phyloP scores from a whole-genome alignment of 2,329 filamentous ascomycete species.

The Phymatotrichopsis omnivora region DNA sequence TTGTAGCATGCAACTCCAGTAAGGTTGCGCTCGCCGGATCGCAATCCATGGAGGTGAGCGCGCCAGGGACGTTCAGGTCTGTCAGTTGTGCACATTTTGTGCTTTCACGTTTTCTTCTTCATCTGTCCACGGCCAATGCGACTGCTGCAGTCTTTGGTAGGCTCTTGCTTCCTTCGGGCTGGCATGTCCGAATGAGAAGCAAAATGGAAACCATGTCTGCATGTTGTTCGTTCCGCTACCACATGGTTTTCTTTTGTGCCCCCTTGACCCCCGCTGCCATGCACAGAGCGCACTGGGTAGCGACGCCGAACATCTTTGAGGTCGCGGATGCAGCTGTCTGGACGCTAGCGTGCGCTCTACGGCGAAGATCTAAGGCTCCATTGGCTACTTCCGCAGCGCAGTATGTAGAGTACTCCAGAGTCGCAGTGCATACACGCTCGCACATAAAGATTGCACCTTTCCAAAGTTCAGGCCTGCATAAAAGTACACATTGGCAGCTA shows the following conservation, averaged over 20 bases:
- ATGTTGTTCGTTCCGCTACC: slow-evolving; percentile 25
- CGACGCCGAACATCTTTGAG: slow-evolving; percentile 22
- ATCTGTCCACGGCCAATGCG: not conserved
- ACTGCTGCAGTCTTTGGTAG: slow-evolving; percentile 12
- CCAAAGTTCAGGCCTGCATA: slow-evolving; percentile 17
- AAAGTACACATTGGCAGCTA: no score
- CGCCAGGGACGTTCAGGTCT: no score
- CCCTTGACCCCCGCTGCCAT: slow-evolving; percentile 23
- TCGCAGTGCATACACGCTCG: slow-evolving; percentile 8
- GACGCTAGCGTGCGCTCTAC: not conserved
- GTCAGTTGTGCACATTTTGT: no score
- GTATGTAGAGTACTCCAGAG: slow-evolving; percentile 11
- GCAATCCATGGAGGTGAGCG: no score
- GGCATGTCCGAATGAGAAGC: no score
- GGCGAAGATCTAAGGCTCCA: slow-evolving; percentile 21
- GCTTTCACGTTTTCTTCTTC: slow-evolving; percentile 5
- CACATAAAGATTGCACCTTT: slow-evolving; percentile 26
- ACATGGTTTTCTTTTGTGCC: slow-evolving; percentile 25
- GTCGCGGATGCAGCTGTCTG: slow-evolving; percentile 21
- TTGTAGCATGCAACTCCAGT: no score
- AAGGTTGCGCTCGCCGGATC: no score
- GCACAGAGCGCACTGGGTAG: slow-evolving; percentile 21
- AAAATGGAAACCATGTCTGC: no score
- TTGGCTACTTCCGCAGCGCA: slow-evolving; percentile 12
- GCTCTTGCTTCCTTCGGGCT: slow-evolving; percentile 14